Conservation (phyloP, 306 rosid species). For the Cucumis hystrix region DNA sequence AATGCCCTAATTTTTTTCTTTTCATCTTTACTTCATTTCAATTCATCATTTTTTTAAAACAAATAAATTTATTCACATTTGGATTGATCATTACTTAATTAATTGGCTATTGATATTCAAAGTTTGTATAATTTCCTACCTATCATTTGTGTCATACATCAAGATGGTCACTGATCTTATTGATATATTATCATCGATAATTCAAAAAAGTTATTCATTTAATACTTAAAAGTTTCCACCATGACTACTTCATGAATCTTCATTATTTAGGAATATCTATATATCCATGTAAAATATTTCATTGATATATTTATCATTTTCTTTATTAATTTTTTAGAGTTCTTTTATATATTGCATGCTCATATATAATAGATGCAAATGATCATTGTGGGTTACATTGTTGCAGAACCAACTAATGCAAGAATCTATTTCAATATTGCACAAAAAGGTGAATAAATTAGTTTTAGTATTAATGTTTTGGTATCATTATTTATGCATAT, state of each 20-base stretch:
- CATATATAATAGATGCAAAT: not conserved
- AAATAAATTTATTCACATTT: not conserved
- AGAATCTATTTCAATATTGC: constrained; percentile 54
- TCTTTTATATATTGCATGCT: not conserved
- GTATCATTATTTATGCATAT: not conserved
- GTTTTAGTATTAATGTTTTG: not conserved
- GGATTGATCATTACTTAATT: not conserved
- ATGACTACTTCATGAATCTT: not conserved
- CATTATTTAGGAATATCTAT: not conserved
- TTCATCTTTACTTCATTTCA: not conserved
- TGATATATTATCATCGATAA: too few relatives aligned
- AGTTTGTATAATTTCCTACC: not conserved
- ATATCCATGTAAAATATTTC: not conserved
- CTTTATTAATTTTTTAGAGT: not conserved
- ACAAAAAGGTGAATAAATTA: constrained; percentile 46
- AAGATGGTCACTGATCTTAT: too few relatives aligned
- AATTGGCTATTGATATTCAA: not conserved
- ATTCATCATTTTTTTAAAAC: not conserved
- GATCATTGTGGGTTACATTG: not conserved
- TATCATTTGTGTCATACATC: not conserved
- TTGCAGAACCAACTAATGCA: constrained; percentile 75
- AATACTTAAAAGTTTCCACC: too few relatives aligned
- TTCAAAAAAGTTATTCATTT: too few relatives aligned
- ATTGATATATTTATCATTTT: not conserved
- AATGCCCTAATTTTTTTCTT: too few relatives aligned